phyloP scores from a whole-genome alignment of 352 stramenopile species.

The Phytophthora capsici region DNA sequence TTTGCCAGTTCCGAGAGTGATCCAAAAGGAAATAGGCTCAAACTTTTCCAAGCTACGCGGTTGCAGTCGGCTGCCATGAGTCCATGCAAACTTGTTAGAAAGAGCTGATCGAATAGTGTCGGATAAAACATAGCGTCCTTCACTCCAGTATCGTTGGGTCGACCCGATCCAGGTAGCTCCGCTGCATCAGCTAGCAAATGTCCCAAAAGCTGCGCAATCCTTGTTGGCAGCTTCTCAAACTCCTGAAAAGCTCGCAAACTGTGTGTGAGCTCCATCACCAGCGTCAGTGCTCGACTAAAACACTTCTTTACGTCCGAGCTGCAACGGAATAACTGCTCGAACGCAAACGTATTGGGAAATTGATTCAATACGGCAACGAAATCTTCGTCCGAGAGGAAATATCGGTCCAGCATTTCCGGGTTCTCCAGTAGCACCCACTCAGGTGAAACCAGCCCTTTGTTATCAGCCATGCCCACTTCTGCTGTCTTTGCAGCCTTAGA shows the following conservation, averaged over 20 bases:
- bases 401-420: constrained; percentile 78
- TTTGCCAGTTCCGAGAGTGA: constrained; percentile 77
- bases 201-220: constrained; percentile 72
- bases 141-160: constrained; percentile 1
- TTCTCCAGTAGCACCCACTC: constrained; percentile 89
- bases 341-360: constrained; percentile 84
- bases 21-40: constrained; percentile 71
- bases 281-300: constrained; percentile 75
- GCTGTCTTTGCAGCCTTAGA: constrained; percentile 33
- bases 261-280: constrained; percentile 81
- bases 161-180: constrained; percentile 49
- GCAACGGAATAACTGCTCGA: constrained; percentile 78
- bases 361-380: constrained; percentile 87
- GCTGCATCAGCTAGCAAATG: constrained; percentile 70
- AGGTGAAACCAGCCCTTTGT: constrained; percentile 55
- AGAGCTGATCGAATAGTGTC: constrained; percentile 86
- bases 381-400: constrained; percentile 85
- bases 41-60: constrained; percentile 78
- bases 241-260: constrained; percentile 76
- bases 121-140: constrained; percentile 66
- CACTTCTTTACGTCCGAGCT: constrained; percentile 78
- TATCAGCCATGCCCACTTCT: constrained; percentile 28
- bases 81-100: constrained; percentile 80
- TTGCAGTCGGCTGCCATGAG: constrained; percentile 78
- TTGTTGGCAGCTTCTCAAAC: constrained; percentile 80